Conservation (phyloP, 2,329 filamentous ascomycete genomes). For the Truncatella angustata region DNA sequence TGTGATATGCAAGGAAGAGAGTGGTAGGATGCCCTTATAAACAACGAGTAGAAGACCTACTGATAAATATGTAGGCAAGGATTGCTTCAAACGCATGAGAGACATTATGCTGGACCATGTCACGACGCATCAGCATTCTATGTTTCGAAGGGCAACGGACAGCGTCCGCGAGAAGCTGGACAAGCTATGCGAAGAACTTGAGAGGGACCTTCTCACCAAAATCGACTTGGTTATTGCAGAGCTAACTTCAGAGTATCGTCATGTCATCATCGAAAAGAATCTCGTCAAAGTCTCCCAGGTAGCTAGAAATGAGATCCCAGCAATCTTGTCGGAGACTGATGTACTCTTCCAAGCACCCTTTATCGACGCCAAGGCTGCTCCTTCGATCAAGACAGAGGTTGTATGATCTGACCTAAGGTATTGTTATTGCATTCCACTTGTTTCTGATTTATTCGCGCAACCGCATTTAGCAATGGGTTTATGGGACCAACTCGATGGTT, state of each 20-base stretch:
- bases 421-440: too few species aligned
- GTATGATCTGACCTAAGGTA: too few species aligned
- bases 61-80: neutral
- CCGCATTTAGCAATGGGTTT: too few species aligned
- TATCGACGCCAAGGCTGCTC: neutral
- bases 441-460: too few species aligned
- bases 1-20: neutral
- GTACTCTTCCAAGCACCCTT: neutral
- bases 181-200: neutral
- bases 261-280: neutral
- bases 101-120: neutral
- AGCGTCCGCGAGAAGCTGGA: neutral
- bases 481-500: too few species aligned
- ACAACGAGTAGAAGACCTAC: neutral
- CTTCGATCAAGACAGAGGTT: neutral
- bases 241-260: neutral
- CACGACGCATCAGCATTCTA: neutral
- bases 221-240: neutral
- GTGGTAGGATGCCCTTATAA: neutral
- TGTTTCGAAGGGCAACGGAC: neutral
- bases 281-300: neutral
- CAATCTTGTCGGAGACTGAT: neutral
- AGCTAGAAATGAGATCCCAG: neutral
- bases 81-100: neutral
- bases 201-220: neutral